Evolutionary conservation across 2,329 filamentous ascomycete species (phyloP), one percentile per base, ranked within the genome.

Genomic region (Taxawa tesnikishii): DNA sequence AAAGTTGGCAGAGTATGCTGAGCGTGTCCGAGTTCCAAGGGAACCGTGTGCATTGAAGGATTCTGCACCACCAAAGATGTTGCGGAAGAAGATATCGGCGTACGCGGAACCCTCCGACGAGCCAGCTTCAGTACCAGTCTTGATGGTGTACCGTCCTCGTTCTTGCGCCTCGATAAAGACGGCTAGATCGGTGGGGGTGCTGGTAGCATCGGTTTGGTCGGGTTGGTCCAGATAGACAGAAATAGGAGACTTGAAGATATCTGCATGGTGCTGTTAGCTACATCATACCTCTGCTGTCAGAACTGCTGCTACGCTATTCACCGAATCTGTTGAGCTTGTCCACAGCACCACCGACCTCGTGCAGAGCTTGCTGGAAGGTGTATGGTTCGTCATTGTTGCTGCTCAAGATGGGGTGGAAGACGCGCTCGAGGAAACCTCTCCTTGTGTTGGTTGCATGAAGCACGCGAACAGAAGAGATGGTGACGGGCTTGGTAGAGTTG

Each of bases 21-120:
- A 94, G 29, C 85, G 71, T 16, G 90, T 96, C 27, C 90, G 73
- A 5, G 88, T 96, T 36, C 90, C 90, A 15, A 87, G 64, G 18
- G 84, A 87, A 29, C 83, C 87, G 48, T 94, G 88, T 38, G 93
- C 63, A 32, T 83, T 83, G 40, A 98, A 62, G 35, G 80, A 81
- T 62, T 98, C 90, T 15, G 87, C 90, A 24, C 90, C 90, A 31
- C 90, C 90, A 53, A 98, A 83, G 38, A 98, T 70, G 58, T 98
- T 98, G 44, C 90, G 78, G 65, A 85, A 78, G 31, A 88, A 68
- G 27, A 85, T 69, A 44, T 90, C 88, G 43, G 83, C 79, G 51
- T 93, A 96, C 4, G 87, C 88, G 6, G 87, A 93, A 21, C 88
- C 90, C 58, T 98, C 90, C 14, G 83, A 77, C 50, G 92, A 93